Evolutionary conservation across 1,139 yeast genomes (phyloP).

Genomic region (Pichia sp.): DNA sequence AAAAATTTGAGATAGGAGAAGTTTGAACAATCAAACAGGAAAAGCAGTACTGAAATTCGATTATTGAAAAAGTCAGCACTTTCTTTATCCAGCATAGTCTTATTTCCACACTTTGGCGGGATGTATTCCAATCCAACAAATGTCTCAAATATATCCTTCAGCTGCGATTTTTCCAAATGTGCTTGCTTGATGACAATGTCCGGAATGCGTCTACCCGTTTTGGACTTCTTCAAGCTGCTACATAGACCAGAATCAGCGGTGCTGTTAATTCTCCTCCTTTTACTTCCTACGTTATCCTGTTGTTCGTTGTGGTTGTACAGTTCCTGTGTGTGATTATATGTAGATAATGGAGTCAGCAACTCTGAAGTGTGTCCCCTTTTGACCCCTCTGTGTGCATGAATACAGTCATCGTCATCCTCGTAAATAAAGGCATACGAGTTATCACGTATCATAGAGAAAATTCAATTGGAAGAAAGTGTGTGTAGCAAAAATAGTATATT

Average conservation of each 20-base stretch:
- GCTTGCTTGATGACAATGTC: constrained; percentile 23
- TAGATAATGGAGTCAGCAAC: not conserved
- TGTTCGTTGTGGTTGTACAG: not conserved
- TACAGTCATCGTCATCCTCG: constrained; percentile 10
- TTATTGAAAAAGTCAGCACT: not conserved
- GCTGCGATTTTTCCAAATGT: constrained; percentile 17
- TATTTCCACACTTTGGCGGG: constrained; percentile 10
- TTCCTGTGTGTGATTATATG: not conserved
- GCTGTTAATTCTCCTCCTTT: not conserved
- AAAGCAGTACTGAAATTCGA: constrained; percentile 9
- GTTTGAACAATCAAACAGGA: constrained; percentile 13
- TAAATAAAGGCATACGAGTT: constrained; percentile 5
- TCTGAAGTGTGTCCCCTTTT: constrained; percentile 2
- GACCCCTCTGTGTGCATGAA: constrained; percentile 4
- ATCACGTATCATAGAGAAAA: constrained; percentile 2
- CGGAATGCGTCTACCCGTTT: constrained; percentile 7
- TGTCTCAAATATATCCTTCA: constrained; percentile 13
- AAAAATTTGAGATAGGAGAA: constrained; percentile 5
- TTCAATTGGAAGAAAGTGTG: not conserved
- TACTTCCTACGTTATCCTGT: not conserved
- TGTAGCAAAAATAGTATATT: not conserved
- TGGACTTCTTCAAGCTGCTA: not conserved
- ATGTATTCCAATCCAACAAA: constrained; percentile 10
- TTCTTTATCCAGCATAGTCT: not conserved
- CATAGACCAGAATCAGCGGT: not conserved